Evolutionary conservation across 1,284 basidiomycete species (phyloP), one percentile per base, ranked within the genome.

Genomic region (Lignosus rhinocerotis): DNA sequence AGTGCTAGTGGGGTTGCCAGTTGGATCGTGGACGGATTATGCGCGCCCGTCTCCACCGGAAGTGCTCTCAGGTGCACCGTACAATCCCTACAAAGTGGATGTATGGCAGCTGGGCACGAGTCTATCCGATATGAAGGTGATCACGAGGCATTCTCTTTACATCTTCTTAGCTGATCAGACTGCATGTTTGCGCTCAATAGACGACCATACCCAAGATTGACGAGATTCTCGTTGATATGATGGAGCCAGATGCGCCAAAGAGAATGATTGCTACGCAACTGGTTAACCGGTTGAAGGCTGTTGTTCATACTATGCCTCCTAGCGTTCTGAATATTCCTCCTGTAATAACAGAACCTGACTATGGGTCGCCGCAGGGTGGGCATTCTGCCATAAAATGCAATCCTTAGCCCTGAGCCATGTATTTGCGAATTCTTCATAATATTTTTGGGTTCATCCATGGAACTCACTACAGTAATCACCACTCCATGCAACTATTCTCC

Each of bases 21-120:
- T 36, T 9, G 49, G 50, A 7, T 49, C 46, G 2, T 53, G 51
- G 2, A 12, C 34, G n/a, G 34, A 21, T 7, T 45, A 57, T 34
- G 55, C 53, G 8, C 64, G 67, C 11, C 66, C 66, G 1, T 41
- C 51, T 9, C 62, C 69, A 1, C 55, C 54, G 0, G 64, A 65
- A 30, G 56, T 69, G 1, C 11, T 31, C 2, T 53, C 58, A 1
- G 69, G 62, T 14, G 30, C 61, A 31, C 61, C 68, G 0, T 39
- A 39, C 36, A n/a, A 39, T 39, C 36, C 36, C 12, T 39, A 39
- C 36, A 39, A 39, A n/a, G 36, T 39, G 7, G 36, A 39, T 39
- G 36, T 39, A 39, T 39, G 36, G 36, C 36, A 39, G 36, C 36
- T 39, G 12, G 36, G 36, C 36, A 14, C 36, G 36, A 39, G 36